These are phyloP conservation scores for Hansenula lynferdii DNA, from an alignment of 1,139 yeast genomes.

Conservation along the genomic window DNA sequence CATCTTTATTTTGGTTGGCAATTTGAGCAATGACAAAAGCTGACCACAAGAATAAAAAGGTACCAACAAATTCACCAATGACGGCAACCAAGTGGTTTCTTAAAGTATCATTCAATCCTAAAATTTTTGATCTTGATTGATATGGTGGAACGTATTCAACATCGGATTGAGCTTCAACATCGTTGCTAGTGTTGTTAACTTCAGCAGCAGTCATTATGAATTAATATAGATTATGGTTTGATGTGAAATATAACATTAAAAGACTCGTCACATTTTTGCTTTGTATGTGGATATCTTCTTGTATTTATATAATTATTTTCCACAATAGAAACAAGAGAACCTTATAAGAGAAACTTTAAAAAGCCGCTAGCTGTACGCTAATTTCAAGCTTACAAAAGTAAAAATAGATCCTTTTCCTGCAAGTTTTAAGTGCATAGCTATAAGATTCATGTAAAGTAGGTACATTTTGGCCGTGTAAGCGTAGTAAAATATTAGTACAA, in stretches of 20 bases:
- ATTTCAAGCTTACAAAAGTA: no score
- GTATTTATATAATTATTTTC: no score
- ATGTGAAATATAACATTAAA: not conserved
- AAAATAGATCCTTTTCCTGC: no score
- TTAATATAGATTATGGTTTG: not conserved
- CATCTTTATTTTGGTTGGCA: constrained; percentile 63
- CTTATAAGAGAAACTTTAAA: no score
- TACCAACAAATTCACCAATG: constrained; percentile 76
- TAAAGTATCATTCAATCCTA: constrained; percentile 35
- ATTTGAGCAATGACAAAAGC: constrained; percentile 83
- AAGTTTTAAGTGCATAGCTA: no score
- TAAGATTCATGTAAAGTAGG: no score
- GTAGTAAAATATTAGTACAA: no score
- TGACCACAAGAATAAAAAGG: constrained; percentile 77
- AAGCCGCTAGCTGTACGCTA: no score
- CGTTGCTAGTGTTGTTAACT: constrained; percentile 17
- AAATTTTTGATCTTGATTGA: constrained; percentile 23
- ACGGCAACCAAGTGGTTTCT: constrained; percentile 51
- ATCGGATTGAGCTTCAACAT: constrained; percentile 18
- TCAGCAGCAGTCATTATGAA: constrained; percentile 29
- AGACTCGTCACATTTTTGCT: not conserved
- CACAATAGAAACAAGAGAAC: no score
- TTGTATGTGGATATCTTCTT: no score
- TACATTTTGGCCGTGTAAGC: no score
- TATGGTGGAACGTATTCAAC: constrained; percentile 31